Evolutionary conservation across 2,329 filamentous ascomycete species (phyloP).

Genomic region (Aspergillus amoenus): DNA sequence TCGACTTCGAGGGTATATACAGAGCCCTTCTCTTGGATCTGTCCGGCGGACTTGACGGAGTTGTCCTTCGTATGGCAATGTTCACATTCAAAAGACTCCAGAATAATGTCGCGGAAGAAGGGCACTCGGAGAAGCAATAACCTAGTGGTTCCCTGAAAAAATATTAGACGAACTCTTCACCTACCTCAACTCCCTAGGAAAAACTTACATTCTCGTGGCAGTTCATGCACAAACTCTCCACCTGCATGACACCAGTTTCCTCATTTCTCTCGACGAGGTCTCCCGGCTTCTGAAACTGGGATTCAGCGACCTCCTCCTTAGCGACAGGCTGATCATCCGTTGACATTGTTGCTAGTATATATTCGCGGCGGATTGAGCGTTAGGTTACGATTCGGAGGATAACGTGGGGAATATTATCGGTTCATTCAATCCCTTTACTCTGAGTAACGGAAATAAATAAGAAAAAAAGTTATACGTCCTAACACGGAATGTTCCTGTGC

Average conservation of each 20-base stretch:
- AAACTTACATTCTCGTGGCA: conserved; percentile 75
- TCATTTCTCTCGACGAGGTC: conserved; percentile 41
- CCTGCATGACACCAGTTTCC: conserved; percentile 44
- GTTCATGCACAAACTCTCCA: conserved; percentile 82
- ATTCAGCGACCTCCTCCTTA: conserved; percentile 23
- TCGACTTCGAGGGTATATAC: conserved; percentile 83
- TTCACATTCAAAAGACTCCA: conserved; percentile 94
- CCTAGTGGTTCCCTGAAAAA: conserved; percentile 72
- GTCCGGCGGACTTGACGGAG: conserved; percentile 87
- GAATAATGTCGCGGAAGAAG: conserved; percentile 94
- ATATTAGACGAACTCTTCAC: conserved; percentile 10
- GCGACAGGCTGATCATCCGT: conserved; percentile 19
- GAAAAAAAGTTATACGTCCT: conserved; percentile 17
- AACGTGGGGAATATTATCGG: neutral
- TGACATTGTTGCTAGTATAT: conserved; percentile 26
- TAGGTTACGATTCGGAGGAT: neutral
- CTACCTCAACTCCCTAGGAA: neutral
- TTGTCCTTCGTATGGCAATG: conserved; percentile 89
- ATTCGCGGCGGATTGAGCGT: neutral
- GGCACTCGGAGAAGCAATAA: conserved; percentile 90
- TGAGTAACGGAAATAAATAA: neutral
- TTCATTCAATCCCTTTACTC: neutral
- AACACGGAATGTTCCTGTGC: conserved; percentile 33
- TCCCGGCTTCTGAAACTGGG: conserved; percentile 40
- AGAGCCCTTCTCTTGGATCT: conserved; percentile 84